Evolutionary conservation across 257 asterid species (phyloP).

Genomic region (Ocimum tenuiflorum): DNA sequence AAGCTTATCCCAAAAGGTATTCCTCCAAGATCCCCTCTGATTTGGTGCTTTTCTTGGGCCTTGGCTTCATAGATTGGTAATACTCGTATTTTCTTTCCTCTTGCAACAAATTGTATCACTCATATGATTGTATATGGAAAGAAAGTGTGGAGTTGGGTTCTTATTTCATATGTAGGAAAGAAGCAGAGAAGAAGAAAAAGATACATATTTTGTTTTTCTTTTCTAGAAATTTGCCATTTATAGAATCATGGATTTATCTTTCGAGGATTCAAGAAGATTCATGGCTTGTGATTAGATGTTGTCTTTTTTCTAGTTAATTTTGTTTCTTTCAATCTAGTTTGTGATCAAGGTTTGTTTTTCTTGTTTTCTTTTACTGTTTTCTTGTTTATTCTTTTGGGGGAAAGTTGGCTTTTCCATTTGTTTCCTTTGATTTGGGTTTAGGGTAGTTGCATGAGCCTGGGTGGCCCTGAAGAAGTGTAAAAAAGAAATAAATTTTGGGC

Average conservation of each 20-base stretch:
- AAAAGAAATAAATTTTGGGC: slow-evolving; percentile 27
- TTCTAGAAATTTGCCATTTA: not conserved
- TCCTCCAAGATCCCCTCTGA: slow-evolving; percentile 94
- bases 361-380: not conserved
- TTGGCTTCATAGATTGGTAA: slow-evolving; percentile 98
- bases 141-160: slow-evolving; percentile 15
- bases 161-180: not conserved
- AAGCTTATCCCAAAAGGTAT: slow-evolving; percentile 96
- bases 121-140: slow-evolving; percentile 8
- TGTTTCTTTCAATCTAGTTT: slow-evolving; percentile 12
- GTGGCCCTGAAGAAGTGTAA: slow-evolving; percentile 13
- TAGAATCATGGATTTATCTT: slow-evolving; percentile 29
- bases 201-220: slow-evolving; percentile 18
- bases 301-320: slow-evolving; percentile 30
- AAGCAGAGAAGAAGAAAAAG: not conserved
- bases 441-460: slow-evolving; percentile 22
- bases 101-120: not conserved
- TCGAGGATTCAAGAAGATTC: slow-evolving; percentile 22
- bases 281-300: slow-evolving; percentile 41
- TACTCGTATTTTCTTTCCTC: not conserved
- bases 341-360: slow-evolving; percentile 16
- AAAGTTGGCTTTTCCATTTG: slow-evolving; percentile 8
- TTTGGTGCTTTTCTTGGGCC: slow-evolving; percentile 92
- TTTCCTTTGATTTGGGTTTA: slow-evolving; percentile 8
- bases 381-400: slow-evolving; percentile 4